Conservation (phyloP, 140 eudicot species). For the Ambrosia hybrid region DNA sequence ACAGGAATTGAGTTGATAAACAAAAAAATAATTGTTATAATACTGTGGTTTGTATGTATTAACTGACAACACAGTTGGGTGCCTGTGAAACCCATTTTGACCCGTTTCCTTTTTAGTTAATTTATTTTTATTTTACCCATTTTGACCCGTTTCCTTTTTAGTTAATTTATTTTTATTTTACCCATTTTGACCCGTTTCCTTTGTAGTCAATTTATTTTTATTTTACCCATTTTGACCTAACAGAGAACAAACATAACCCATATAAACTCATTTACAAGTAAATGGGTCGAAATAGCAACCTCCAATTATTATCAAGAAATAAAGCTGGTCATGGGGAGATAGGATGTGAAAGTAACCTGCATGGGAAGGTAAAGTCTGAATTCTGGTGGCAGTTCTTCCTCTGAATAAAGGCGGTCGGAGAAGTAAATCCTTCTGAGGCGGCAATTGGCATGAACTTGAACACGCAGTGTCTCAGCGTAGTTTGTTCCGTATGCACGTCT, state of each 20-base stretch:
- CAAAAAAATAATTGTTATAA: no score
- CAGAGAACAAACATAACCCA: neutral
- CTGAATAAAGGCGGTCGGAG: constrained; percentile 96
- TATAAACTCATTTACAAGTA: neutral
- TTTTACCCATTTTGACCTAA: neutral
- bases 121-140: neutral
- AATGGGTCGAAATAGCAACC: neutral
- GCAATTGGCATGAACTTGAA: constrained; percentile 96
- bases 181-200: neutral
- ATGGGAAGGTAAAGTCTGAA: constrained; percentile 94
- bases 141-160: neutral
- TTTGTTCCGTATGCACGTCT: constrained; percentile 98
- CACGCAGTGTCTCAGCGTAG: constrained; percentile 87
- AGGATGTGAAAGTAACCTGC: constrained; percentile 56
- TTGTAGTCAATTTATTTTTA: neutral
- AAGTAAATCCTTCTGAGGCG: constrained; percentile 90
- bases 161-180: neutral
- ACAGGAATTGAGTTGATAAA: neutral
- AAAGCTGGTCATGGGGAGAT: neutral
- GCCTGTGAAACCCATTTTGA: neutral
- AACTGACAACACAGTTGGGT: neutral
- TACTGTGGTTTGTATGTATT: neutral
- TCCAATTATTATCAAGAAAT: neutral
- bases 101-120: neutral
- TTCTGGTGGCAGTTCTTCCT: constrained; percentile 98